Percentiles rank a stretch among this genome's conserved stretches.
Conservation (phyloP, 2,329 filamentous ascomycete genomes). For the Bipolaris bicolor region DNA sequence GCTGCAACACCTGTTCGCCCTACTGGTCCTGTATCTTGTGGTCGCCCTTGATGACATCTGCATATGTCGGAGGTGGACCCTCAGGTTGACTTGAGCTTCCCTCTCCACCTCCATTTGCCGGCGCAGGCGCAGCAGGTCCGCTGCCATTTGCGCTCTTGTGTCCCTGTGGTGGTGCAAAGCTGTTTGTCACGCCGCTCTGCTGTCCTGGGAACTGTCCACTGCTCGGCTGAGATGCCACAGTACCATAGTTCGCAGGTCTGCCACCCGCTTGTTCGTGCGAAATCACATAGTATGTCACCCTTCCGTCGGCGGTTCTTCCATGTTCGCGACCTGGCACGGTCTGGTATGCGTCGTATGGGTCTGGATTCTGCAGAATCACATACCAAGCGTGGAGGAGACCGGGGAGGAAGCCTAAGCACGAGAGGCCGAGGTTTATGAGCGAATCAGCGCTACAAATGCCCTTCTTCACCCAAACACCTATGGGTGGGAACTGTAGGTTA, state of each 20-base stretch:
- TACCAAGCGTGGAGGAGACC: conserved; percentile 97
- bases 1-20: neutral
- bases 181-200: conserved; percentile 43
- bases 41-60: conserved; percentile 87
- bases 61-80: conserved; percentile 79
- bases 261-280: conserved; percentile 48
- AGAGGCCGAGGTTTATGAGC: conserved; percentile 93
- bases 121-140: conserved; percentile 18
- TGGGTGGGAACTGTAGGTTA: conserved; percentile 12
- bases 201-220: conserved; percentile 53
- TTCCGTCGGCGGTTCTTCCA: conserved; percentile 37
- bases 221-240: conserved; percentile 47
- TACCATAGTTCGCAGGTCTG: conserved; percentile 50
- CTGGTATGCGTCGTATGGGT: conserved; percentile 68
- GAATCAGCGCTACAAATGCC: conserved; percentile 93
- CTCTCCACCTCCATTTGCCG: conserved; percentile 28
- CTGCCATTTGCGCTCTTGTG: conserved; percentile 22
- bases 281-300: conserved; percentile 38
- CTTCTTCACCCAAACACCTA: conserved; percentile 89
- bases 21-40: conserved; percentile 76
- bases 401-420: conserved; percentile 66
- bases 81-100: conserved; percentile 41
- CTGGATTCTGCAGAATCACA: conserved; percentile 91
- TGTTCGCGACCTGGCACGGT: conserved; percentile 61
- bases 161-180: conserved; percentile 38